These are phyloP conservation scores for Iris macrosiphon DNA, from an alignment of 106 monocot species.

Conservation along the genomic window DNA sequence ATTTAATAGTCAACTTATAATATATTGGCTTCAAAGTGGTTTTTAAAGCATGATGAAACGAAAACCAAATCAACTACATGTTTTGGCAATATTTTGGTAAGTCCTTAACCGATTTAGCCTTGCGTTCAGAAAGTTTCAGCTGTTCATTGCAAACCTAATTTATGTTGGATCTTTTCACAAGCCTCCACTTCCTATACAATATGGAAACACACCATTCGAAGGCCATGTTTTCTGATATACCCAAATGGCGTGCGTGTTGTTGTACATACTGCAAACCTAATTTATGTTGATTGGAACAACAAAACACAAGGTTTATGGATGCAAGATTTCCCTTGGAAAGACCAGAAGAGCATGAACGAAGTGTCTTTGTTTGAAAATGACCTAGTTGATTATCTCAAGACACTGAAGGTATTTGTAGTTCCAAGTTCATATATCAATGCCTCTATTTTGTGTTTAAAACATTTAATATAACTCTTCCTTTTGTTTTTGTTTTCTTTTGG, in stretches of 20 bases:
- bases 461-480: background rate
- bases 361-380: conserved; percentile 74
- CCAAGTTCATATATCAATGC: too few relatives aligned
- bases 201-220: conserved; percentile 99
- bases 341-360: conserved; percentile 14
- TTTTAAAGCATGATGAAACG: too few relatives aligned
- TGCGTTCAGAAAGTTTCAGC: background rate
- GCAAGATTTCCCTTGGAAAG: conserved; percentile 99
- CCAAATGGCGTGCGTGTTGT: conserved; percentile 72
- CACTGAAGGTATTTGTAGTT: conserved; percentile 63
- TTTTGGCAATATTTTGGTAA: too few relatives aligned
- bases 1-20: too few relatives aligned
- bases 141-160: conserved; percentile 27
- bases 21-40: too few relatives aligned
- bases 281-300: conserved; percentile 97
- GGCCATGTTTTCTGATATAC: conserved; percentile 90
- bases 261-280: conserved; percentile 93
- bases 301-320: conserved; percentile 98
- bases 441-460: background rate
- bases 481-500: background rate
- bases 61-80: too few relatives aligned
- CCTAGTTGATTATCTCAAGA: conserved; percentile 78
- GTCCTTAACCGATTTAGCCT: too few relatives aligned
- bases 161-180: conserved; percentile 90
- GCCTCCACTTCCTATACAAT: conserved; percentile 91